A percentile compares a stretch with the other conserved stretches of the same genome.
phyloP scores from a whole-genome alignment of 805 yeast genomes.

The Candida nemodendra region DNA sequence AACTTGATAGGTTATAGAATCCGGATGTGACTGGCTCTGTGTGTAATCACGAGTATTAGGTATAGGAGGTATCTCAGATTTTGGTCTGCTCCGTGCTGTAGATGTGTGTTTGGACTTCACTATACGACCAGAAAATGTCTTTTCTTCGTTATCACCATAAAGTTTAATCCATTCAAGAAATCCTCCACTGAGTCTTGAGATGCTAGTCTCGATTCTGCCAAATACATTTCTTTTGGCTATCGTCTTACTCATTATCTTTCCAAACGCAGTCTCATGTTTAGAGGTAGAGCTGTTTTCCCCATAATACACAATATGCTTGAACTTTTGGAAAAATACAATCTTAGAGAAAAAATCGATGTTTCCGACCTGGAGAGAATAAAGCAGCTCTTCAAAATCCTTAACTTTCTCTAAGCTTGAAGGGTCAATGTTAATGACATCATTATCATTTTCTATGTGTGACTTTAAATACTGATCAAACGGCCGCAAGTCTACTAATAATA shows the following conservation, averaged over 20 bases:
- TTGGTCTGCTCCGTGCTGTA: not conserved
- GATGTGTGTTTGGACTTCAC: not conserved
- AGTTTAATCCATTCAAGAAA: constrained; percentile 42
- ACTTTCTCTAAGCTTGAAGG: constrained; percentile 30
- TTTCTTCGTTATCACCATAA: constrained; percentile 27
- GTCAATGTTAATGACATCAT: constrained; percentile 39
- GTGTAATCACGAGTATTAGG: constrained; percentile 5
- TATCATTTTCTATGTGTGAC: constrained; percentile 36
- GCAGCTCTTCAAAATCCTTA: constrained; percentile 17
- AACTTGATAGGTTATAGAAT: constrained; percentile 4
- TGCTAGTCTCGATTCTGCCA: constrained; percentile 8
- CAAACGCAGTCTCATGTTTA: constrained; percentile 26
- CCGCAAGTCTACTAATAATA: constrained; percentile 41
- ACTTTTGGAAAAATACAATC: constrained; percentile 32
- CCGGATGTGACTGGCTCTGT: constrained; percentile 8
- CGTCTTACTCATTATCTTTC: constrained; percentile 13
- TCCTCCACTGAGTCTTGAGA: constrained; percentile 40
- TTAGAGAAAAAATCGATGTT: constrained; percentile 32
- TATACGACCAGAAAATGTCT: constrained; percentile 14
- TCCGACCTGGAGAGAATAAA: constrained; percentile 30
- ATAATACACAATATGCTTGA: constrained; percentile 38
- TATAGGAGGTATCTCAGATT: constrained; percentile 6
- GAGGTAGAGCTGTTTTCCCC: constrained; percentile 36
- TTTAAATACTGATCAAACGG: constrained; percentile 30
- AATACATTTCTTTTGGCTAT: constrained; percentile 11